phyloP scores from a whole-genome alignment of 805 yeast species.

The Millerago galiae region DNA sequence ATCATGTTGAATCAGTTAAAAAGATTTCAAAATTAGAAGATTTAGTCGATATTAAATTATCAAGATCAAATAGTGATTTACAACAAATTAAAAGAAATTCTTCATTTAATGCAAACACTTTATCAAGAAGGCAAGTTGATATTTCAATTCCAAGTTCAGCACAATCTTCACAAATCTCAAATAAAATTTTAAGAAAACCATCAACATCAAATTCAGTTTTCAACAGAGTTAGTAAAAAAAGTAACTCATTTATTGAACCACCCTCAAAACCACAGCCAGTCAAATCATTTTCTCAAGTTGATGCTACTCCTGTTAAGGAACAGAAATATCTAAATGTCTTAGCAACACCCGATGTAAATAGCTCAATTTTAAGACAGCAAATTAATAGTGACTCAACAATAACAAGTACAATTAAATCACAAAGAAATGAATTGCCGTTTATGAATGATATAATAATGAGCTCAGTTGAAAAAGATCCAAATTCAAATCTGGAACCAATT shows the following conservation, averaged over 20 bases:
- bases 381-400: not conserved
- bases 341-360: constrained; percentile 12
- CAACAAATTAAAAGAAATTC: constrained; percentile 18
- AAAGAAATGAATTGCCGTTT: not conserved
- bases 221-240: constrained; percentile 23
- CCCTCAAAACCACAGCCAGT: constrained; percentile 1
- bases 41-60: constrained; percentile 16
- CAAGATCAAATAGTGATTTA: constrained; percentile 20
- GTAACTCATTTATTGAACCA: not conserved
- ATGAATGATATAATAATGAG: constrained; percentile 2
- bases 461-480: not conserved
- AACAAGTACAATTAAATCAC: not conserved
- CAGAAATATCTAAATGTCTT: constrained; percentile 13
- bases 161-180: constrained; percentile 3
- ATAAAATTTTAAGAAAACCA: constrained; percentile 9
- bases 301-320: constrained; percentile 23
- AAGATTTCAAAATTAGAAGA: constrained; percentile 16
- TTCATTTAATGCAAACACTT: constrained; percentile 19
- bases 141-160: constrained; percentile 18
- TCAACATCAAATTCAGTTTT: constrained; percentile 17
- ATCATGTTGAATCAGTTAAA: not conserved
- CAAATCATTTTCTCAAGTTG: constrained; percentile 21
- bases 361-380: not conserved
- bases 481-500: not conserved
- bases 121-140: constrained; percentile 23